phyloP scores from a whole-genome alignment of 2,329 filamentous ascomycete genomes.

The Botrytis galanthina region DNA sequence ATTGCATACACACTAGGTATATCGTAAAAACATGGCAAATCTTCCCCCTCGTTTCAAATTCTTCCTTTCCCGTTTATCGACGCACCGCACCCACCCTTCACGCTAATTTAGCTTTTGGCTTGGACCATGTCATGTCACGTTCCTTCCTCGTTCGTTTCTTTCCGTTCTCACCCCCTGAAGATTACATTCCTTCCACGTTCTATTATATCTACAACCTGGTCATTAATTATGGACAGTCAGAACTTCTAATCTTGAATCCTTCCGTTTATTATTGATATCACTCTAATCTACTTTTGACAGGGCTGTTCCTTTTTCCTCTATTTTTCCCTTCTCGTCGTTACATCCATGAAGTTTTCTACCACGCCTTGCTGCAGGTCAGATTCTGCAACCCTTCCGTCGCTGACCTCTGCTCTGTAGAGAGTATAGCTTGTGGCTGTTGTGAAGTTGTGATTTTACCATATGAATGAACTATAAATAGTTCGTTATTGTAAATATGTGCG shows the following conservation, averaged over 20 bases:
- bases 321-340: not conserved
- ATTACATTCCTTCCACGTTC: not conserved
- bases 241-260: not conserved
- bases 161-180: not conserved
- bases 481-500: not conserved
- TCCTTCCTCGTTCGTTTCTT: slow-evolving; percentile 2
- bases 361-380: slow-evolving; percentile 17
- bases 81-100: not conserved
- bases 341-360: not conserved
- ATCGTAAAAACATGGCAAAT: slow-evolving; percentile 7
- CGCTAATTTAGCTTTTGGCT: slow-evolving; percentile 7
- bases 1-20: not conserved
- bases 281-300: not conserved
- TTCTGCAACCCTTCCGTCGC: slow-evolving; percentile 12
- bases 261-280: not conserved
- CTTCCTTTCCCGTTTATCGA: slow-evolving; percentile 13
- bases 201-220: not conserved
- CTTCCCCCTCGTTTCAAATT: slow-evolving; percentile 14
- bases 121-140: not conserved
- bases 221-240: not conserved
- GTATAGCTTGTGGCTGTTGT: slow-evolving; percentile 12
- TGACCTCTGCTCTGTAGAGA: slow-evolving; percentile 5
- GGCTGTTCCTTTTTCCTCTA: not conserved
- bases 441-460: not conserved
- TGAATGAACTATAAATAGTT: slow-evolving; percentile 12